These are phyloP conservation scores for Trichophyton rubrum DNA, from an alignment of 2,329 filamentous ascomycete genomes.

Conservation along the genomic window DNA sequence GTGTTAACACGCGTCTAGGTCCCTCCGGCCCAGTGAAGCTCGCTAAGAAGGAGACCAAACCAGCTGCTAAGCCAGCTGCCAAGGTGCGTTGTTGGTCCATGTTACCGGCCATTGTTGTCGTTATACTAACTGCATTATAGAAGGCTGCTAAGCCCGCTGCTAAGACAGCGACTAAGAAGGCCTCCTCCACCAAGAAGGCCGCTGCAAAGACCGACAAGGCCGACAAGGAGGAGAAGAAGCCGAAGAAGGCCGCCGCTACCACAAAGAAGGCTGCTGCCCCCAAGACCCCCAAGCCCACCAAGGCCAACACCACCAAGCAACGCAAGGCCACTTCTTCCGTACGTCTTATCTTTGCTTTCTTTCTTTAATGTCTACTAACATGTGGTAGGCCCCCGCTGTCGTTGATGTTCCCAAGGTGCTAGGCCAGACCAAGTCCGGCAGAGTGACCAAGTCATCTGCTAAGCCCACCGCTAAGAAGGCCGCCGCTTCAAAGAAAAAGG, in stretches of 20 bases:
- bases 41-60: slow-evolving; percentile 56
- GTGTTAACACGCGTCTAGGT: slow-evolving; percentile 39
- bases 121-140: not conserved
- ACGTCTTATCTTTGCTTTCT: slow-evolving; percentile 14
- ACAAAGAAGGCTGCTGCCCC: slow-evolving; percentile 37
- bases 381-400: slow-evolving; percentile 47
- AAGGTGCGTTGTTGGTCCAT: slow-evolving; percentile 11
- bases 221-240: slow-evolving; percentile 30
- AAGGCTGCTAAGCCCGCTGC: slow-evolving; percentile 22
- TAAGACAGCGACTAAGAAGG: slow-evolving; percentile 21
- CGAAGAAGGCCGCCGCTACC: slow-evolving; percentile 33
- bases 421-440: slow-evolving; percentile 74
- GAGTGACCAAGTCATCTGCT: slow-evolving; percentile 57
- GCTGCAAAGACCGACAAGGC: slow-evolving; percentile 19
- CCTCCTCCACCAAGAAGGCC: slow-evolving; percentile 16
- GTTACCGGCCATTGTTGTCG: not conserved
- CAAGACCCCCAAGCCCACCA: slow-evolving; percentile 45
- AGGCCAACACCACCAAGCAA: slow-evolving; percentile 43
- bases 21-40: slow-evolving; percentile 87
- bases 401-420: slow-evolving; percentile 58
- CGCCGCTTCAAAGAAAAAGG: slow-evolving; percentile 25
- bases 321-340: slow-evolving; percentile 38
- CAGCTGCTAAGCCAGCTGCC: slow-evolving; percentile 28
- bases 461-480: slow-evolving; percentile 38
- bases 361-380: not conserved